Evolutionary conservation across 441 rosid species (phyloP).

Genomic region (Erodium moschatum): DNA sequence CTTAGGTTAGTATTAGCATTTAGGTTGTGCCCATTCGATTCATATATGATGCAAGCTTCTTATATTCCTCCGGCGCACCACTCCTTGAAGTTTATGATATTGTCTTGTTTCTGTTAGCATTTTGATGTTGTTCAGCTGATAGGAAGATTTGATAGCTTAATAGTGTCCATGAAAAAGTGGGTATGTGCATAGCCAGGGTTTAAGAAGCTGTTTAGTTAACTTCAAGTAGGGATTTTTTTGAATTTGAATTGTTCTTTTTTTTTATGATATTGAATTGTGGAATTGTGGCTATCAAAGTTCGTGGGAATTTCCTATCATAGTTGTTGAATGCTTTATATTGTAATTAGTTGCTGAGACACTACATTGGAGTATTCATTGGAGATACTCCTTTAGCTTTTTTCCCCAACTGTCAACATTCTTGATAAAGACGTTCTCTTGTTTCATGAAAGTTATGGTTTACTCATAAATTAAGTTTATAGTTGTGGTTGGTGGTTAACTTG

Average conservation of each 20-base stretch:
- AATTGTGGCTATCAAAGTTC: background rate
- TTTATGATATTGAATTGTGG: background rate
- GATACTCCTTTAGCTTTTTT: background rate
- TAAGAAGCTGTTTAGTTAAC: background rate
- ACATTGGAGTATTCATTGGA: background rate
- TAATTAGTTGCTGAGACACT: background rate
- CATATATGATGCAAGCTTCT: background rate
- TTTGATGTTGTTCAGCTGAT: background rate
- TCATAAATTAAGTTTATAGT: background rate
- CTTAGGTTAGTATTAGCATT: background rate
- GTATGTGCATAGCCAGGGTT: no score
- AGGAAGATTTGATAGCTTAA: background rate
- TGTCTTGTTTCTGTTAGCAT: background rate
- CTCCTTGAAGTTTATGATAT: no score
- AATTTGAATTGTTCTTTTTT: background rate
- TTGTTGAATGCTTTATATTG: slow-evolving; percentile 1
- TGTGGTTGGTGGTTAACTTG: background rate
- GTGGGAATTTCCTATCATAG: background rate
- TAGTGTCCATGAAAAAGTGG: no score
- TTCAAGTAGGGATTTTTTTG: background rate
- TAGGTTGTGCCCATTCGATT: background rate
- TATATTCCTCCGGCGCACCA: background rate
- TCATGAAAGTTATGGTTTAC: background rate
- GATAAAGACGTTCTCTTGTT: background rate
- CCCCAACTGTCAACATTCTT: background rate